Percentiles rank a stretch among this genome's conserved stretches.
Evolutionary conservation across 495 filamentous ascomycete genomes (phyloP).

Genomic region (Tetracladium marchalianum): DNA sequence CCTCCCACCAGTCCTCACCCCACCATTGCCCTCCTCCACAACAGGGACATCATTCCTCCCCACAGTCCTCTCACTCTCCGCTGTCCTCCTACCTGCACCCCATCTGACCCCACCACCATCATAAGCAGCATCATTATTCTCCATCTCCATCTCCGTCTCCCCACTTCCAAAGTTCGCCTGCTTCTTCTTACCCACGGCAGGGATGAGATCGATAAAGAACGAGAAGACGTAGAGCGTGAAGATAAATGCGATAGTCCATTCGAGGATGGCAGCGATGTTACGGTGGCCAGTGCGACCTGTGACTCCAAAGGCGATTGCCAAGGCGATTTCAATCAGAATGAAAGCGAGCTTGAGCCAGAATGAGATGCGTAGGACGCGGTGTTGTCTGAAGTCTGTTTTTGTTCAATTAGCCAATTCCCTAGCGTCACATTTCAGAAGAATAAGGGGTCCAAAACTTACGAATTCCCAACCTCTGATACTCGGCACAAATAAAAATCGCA

Average conservation of each 20-base stretch:
- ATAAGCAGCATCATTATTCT: constrained; percentile 11
- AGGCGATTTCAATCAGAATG: constrained; percentile 64
- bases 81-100: constrained; percentile 1
- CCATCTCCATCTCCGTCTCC: constrained; percentile 15
- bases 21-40: too few species aligned
- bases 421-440: too few species aligned
- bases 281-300: constrained; percentile 19
- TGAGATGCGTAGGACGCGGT: constrained; percentile 58
- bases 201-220: constrained; percentile 80
- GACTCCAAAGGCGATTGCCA: constrained; percentile 46
- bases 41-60: not conserved
- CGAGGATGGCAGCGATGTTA: constrained; percentile 40
- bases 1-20: too few species aligned
- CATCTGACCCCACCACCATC: not conserved
- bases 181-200: constrained; percentile 56
- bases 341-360: constrained; percentile 80
- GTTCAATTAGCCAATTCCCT: too few species aligned
- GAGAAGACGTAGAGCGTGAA: constrained; percentile 86
- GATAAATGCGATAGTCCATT: constrained; percentile 81
- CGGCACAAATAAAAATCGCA: constrained; percentile 76
- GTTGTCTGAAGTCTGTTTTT: constrained; percentile 51
- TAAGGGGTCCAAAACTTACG: constrained; percentile 26
- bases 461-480: constrained; percentile 76
- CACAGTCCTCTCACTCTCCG: constrained; percentile 6
- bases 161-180: constrained; percentile 1